Conservation (phyloP, 352 stramenopile genomes). For the Globisporangium cederbergense region DNA sequence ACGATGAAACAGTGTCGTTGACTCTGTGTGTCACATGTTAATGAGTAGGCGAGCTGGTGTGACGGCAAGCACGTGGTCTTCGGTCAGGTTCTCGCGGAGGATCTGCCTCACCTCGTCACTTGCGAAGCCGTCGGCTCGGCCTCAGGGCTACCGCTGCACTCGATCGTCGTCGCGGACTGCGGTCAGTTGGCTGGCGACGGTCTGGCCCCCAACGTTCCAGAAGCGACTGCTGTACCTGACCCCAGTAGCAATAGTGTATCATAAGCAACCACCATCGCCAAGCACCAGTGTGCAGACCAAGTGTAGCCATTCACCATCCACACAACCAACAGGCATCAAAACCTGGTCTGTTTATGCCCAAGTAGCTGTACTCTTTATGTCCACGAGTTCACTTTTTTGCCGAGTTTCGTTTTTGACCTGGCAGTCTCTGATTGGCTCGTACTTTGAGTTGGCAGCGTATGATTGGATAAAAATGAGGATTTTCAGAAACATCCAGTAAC, state of each 20-base stretch:
- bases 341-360: neutral
- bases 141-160: constrained; percentile 41
- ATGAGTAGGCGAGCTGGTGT: constrained; percentile 61
- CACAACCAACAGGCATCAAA: too few relatives aligned
- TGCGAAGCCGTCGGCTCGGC: constrained; percentile 48
- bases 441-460: too few relatives aligned
- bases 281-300: neutral
- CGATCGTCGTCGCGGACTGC: constrained; percentile 55
- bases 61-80: constrained; percentile 99
- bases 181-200: constrained; percentile 51
- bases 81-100: constrained; percentile 89
- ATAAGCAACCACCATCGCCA: neutral
- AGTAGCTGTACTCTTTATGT: neutral
- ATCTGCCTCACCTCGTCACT: constrained; percentile 45
- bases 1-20: neutral
- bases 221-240: constrained; percentile 15
- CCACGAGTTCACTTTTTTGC: too few relatives aligned
- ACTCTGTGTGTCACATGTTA: neutral
- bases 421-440: too few relatives aligned
- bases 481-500: neutral
- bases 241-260: neutral
- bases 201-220: constrained; percentile 21
- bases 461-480: too few relatives aligned
- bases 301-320: neutral
- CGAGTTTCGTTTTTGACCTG: too few relatives aligned